Percentiles rank a stretch among this genome's conserved stretches.
Conservation (phyloP, 805 yeast species). For the Lipomyces orientalis region DNA sequence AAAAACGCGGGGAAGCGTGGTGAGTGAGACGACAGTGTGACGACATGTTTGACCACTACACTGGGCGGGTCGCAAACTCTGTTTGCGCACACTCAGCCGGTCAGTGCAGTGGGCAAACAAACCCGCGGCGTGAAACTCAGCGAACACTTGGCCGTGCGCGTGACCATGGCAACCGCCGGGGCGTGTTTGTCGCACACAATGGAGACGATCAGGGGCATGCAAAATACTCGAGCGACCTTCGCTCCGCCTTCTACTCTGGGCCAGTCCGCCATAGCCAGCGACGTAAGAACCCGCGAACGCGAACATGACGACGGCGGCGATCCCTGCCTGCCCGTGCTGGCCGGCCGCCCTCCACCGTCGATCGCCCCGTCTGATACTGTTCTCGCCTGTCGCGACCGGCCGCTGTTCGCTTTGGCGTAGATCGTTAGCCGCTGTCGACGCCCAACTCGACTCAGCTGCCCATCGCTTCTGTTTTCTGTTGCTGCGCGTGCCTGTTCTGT, state of each 20-base stretch:
- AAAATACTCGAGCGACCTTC: neutral
- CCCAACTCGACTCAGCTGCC: neutral
- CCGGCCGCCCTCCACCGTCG: no score
- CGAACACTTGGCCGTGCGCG: neutral
- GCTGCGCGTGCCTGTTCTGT: neutral
- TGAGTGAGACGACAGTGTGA: slow-evolving; percentile 1
- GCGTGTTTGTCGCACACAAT: neutral
- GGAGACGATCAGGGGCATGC: neutral
- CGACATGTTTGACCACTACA: neutral
- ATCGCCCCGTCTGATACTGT: neutral
- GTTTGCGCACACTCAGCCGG: neutral
- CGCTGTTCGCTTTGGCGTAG: neutral
- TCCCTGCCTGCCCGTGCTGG: neutral
- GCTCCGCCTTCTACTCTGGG: neutral
- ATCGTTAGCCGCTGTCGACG: neutral
- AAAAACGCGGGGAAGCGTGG: neutral
- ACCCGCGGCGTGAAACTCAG: neutral
- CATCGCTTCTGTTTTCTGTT: neutral
- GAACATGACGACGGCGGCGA: neutral
- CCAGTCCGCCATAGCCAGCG: neutral
- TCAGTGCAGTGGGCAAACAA: neutral
- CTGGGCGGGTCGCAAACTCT: neutral
- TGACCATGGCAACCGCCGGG: slow-evolving; percentile 1
- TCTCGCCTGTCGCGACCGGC: neutral
- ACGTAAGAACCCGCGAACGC: slow-evolving; percentile 2